Conservation (phyloP, 495 filamentous ascomycete genomes). For the Cercophora newfieldiana region DNA sequence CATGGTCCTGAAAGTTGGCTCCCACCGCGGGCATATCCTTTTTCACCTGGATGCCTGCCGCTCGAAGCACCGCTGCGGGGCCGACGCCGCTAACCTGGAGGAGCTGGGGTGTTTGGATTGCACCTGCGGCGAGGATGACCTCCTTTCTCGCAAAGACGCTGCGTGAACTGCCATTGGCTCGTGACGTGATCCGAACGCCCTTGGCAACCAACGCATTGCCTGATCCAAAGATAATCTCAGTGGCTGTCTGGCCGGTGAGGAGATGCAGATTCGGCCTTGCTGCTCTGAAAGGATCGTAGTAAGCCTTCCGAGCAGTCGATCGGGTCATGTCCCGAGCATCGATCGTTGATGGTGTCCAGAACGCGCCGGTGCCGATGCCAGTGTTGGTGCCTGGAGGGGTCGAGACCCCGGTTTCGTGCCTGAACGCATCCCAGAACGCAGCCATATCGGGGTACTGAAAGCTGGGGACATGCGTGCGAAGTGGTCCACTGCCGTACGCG, state of each 20-base stretch:
- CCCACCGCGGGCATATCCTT: slow-evolving; percentile 54
- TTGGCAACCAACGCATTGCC: slow-evolving; percentile 19
- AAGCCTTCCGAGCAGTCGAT: slow-evolving; percentile 28
- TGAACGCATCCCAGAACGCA: slow-evolving; percentile 24
- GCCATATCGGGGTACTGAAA: slow-evolving; percentile 30
- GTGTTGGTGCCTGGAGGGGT: slow-evolving; percentile 13
- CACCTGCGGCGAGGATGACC: slow-evolving; percentile 55
- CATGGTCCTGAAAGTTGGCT: slow-evolving; percentile 53
- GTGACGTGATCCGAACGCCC: slow-evolving; percentile 24
- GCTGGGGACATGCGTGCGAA: slow-evolving; percentile 24
- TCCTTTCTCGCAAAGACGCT: slow-evolving; percentile 35
- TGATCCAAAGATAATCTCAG: slow-evolving; percentile 24
- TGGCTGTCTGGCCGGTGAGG: slow-evolving; percentile 27
- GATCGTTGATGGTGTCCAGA: slow-evolving; percentile 24
- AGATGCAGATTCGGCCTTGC: slow-evolving; percentile 25
- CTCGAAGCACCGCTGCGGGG: slow-evolving; percentile 42
- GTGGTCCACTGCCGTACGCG: slow-evolving; percentile 25
- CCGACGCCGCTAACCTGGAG: slow-evolving; percentile 56
- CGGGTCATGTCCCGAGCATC: slow-evolving; percentile 27
- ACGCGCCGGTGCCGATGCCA: slow-evolving; percentile 22
- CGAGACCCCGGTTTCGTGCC: slow-evolving; percentile 14
- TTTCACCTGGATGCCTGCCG: slow-evolving; percentile 43
- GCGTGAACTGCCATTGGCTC: slow-evolving; percentile 14
- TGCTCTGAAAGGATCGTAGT: slow-evolving; percentile 30
- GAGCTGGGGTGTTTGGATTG: slow-evolving; percentile 55